Evolutionary conservation across 257 asterid genomes (phyloP), one percentile per base, ranked within the genome.

Genomic region (Solanum ahanhuiri): DNA sequence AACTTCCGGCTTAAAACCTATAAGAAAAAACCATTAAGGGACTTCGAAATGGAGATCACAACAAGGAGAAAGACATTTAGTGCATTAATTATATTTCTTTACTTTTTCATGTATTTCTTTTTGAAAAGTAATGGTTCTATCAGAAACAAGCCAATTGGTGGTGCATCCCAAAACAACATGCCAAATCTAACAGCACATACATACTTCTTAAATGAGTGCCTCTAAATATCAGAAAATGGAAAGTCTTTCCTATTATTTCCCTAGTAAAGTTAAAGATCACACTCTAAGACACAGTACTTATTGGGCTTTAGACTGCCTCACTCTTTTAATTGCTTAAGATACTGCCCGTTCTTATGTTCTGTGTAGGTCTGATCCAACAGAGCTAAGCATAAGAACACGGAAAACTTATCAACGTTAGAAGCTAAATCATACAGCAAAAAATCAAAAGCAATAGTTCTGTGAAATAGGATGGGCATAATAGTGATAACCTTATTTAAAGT

Each of bases 1-100:
- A 97, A 90, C 69, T 94, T 94, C 89, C 98, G 95, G 88, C 99
- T 97, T 92, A 97, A 92, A 85, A 95, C 99, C 98, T 97, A 90
- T 28, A 90, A 66, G 79, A 91, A 88, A 86, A 30, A 45, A 43
- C 12, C 64, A 77, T 77, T 25, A 7, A 25, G 17, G 6, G 39
- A 77, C 64, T 43, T 43, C 9, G 4, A 43, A 77, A 28, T 43
- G 39, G 64, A 7, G 34, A n/a, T 23, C 83, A 77, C 83, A 77
- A 43, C 18, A 43, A 77, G 83, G 64, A 25, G 41, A 79, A 79
- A 45, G 83, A 77, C 35, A 43, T 23, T 2, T 6, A 39, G n/a
- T 2, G 7, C 25, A 7, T 23, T 43, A 14, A 14, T 28, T 45
- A 25, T 79, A 45, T 45, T 76, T 45, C 18, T 15, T 15, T 45